These are phyloP conservation scores for Nannizziopsis arthrosporioides DNA, from an alignment of 2,329 filamentous ascomycete genomes.

Conservation along the genomic window DNA sequence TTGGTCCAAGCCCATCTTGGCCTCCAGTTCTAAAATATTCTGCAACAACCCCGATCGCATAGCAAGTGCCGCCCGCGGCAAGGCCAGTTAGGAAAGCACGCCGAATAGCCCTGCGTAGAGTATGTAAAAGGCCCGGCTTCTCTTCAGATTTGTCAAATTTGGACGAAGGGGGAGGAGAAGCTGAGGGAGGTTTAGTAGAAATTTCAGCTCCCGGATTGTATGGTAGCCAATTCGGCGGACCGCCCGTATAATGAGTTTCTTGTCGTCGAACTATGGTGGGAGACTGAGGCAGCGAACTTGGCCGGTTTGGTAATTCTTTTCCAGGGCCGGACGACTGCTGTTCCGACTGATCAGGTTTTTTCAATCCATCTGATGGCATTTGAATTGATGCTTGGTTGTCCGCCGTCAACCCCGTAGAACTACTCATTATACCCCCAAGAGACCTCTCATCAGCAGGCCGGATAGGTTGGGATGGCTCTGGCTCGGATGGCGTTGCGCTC, in stretches of 20 bases:
- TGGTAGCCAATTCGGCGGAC: conserved; percentile 21
- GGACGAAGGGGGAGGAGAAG: neutral
- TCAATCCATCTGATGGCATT: too few species aligned
- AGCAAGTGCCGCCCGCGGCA: conserved; percentile 29
- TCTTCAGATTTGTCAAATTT: neutral
- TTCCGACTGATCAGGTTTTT: conserved; percentile 8
- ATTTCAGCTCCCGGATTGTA: conserved; percentile 10
- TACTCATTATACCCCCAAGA: too few species aligned
- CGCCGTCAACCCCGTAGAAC: too few species aligned
- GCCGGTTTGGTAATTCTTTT: conserved; percentile 9
- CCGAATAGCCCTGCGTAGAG: conserved; percentile 19
- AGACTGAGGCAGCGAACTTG: conserved; percentile 13
- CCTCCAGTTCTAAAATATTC: conserved; percentile 36
- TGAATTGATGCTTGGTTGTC: too few species aligned
- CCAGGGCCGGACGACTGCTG: conserved; percentile 11
- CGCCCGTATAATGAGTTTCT: conserved; percentile 10
- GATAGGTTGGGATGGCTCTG: too few species aligned
- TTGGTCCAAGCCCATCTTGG: conserved; percentile 27
- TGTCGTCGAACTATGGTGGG: conserved; percentile 5
- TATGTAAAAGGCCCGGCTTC: conserved; percentile 11
- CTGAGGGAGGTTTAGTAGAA: neutral
- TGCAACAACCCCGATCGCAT: conserved; percentile 30
- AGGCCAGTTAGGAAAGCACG: conserved; percentile 27
- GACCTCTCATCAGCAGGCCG: too few species aligned
- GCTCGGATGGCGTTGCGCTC: too few species aligned